Conservation (phyloP, 441 rosid species). For the Caryocar brasiliense region DNA sequence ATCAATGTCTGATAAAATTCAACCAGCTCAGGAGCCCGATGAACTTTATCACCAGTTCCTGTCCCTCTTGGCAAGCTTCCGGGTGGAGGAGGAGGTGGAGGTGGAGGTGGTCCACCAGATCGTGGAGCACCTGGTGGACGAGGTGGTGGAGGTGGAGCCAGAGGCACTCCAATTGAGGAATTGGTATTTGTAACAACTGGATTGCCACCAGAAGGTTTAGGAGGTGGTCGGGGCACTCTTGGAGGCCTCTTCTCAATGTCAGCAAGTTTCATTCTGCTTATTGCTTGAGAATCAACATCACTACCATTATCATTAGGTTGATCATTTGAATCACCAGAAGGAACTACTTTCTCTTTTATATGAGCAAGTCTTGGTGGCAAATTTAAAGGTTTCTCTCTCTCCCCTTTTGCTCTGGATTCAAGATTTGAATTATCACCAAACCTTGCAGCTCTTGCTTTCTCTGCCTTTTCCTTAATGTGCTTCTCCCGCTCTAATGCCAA, state of each 20-base stretch:
- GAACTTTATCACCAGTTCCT: slow-evolving; percentile 73
- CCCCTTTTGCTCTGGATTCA: slow-evolving; percentile 19
- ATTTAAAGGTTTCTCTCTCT: slow-evolving; percentile 18
- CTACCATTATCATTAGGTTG: slow-evolving; percentile 41
- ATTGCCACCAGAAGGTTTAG: slow-evolving; percentile 40
- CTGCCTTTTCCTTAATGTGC: slow-evolving; percentile 67
- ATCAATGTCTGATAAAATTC: slow-evolving; percentile 89
- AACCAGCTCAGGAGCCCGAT: slow-evolving; percentile 86
- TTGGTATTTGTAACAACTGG: slow-evolving; percentile 20
- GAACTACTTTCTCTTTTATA: slow-evolving; percentile 53
- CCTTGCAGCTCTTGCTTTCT: slow-evolving; percentile 63
- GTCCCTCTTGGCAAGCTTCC: slow-evolving; percentile 74
- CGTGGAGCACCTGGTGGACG: slow-evolving; percentile 48
- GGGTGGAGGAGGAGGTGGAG: slow-evolving; percentile 75
- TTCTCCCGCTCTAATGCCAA: slow-evolving; percentile 86
- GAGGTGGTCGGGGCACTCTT: slow-evolving; percentile 79
- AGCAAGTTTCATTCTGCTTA: slow-evolving; percentile 62
- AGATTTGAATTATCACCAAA: slow-evolving; percentile 37
- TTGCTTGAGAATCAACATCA: slow-evolving; percentile 37
- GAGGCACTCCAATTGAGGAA: slow-evolving; percentile 38
- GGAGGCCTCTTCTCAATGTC: slow-evolving; percentile 81
- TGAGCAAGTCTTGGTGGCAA: slow-evolving; percentile 73
- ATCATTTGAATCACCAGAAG: slow-evolving; percentile 33
- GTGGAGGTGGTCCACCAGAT: slow-evolving; percentile 61
- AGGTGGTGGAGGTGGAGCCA: slow-evolving; percentile 54